Percentiles rank a stretch among this genome's conserved stretches.
phyloP scores from a whole-genome alignment of 371 early-diverging fungal genomes.

The Haplosporangium sp. region DNA sequence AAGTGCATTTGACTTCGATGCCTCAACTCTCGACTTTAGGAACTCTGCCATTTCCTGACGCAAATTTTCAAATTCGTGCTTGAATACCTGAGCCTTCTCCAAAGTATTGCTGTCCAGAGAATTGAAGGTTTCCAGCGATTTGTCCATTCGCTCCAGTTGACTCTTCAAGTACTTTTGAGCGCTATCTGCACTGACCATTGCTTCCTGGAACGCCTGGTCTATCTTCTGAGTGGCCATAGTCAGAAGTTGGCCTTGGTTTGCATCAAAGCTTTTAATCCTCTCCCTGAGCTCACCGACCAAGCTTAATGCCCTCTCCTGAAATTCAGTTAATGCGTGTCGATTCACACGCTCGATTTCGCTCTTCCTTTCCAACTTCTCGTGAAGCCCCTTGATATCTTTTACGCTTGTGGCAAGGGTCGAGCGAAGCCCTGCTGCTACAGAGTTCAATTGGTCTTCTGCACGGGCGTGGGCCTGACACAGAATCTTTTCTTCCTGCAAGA shows the following conservation, averaged over 20 bases:
- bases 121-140: slow-evolving; percentile 15
- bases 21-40: slow-evolving; percentile 17
- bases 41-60: slow-evolving; percentile 20
- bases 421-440: slow-evolving; percentile 59
- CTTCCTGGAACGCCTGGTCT: slow-evolving; percentile 29
- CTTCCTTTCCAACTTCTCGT: slow-evolving; percentile 58
- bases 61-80: slow-evolving; percentile 25
- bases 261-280: slow-evolving; percentile 18
- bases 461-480: slow-evolving; percentile 63
- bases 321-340: slow-evolving; percentile 29
- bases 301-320: slow-evolving; percentile 28
- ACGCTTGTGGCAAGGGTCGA: slow-evolving; percentile 58
- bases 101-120: slow-evolving; percentile 11
- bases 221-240: slow-evolving; percentile 11
- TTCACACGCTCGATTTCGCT: slow-evolving; percentile 38
- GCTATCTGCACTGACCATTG: slow-evolving; percentile 7
- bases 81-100: slow-evolving; percentile 12
- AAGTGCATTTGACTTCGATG: slow-evolving; percentile 6
- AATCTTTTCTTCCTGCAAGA: slow-evolving; percentile 46
- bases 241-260: slow-evolving; percentile 12
- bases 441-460: slow-evolving; percentile 61
- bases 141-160: slow-evolving; percentile 34
- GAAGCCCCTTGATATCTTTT: slow-evolving; percentile 62
- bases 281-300: slow-evolving; percentile 20
- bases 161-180: slow-evolving; percentile 11